Evolutionary conservation across 495 filamentous ascomycete genomes (phyloP), one percentile per base, ranked within the genome.

Genomic region (Tirmania nivea): DNA sequence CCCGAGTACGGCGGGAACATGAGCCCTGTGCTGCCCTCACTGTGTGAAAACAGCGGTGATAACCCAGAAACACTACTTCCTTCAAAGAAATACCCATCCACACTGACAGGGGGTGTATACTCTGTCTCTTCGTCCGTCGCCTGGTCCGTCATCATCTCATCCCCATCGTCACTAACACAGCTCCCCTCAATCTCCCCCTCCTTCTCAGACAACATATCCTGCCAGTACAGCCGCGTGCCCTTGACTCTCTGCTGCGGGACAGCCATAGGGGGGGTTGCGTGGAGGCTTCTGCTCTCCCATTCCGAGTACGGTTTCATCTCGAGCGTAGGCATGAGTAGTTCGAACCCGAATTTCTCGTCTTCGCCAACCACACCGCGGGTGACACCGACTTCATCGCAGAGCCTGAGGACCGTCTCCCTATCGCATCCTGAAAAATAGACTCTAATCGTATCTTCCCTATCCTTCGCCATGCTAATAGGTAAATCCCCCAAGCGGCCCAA

Each of bases 381-480:
- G 9, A 95, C 70, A 16, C 83, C 84, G n/a, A 89, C 73, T 66
- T 97, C 90, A 48, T 84, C 73, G 63, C 88, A 95, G 0, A 95
- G 71, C 14, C 73, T 69, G 63, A 92, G 85, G 0, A 96, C 86
- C 2, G 83, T 84, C 5, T 80, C 78, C 0, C 76, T 78, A 61
- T 95, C 88, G 57, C 89, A 93, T 20, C 90, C 90, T 1, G 85
- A 83, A 63, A 97, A 96, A 36, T 85, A 79, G 2, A 96, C 81
- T 10, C 83, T 75, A 8, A 97, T 69, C 3, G 70, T 65, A 42
- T 65, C 64, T 37, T 65, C 63, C 8, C 76, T 75, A 17, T 69
- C 67, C 52, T 70, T 67, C 50, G 80, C 79, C 39, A 94, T 72
- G 0, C 72, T 69, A 16, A 95, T 78, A 0, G 90, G 85, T 9